These are phyloP conservation scores for Blastobotrys arbuscula DNA, from an alignment of 1,139 yeast species.

Conservation along the genomic window DNA sequence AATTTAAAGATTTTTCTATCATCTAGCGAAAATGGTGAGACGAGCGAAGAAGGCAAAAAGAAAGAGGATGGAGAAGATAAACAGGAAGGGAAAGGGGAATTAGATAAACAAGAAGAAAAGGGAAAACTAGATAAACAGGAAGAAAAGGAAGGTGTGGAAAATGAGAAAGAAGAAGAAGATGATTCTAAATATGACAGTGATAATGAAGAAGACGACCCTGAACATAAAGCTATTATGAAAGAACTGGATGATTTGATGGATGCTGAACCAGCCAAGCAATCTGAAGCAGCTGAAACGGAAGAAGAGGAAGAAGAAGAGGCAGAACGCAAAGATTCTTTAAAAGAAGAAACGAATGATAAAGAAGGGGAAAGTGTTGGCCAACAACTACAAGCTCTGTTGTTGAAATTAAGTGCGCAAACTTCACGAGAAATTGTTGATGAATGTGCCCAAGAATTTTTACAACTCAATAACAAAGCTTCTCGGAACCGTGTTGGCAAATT, in stretches of 20 bases:
- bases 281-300: conserved; percentile 17
- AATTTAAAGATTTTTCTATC: conserved; percentile 29
- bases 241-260: conserved; percentile 20
- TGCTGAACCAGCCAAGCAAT: neutral
- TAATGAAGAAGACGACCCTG: conserved; percentile 10
- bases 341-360: conserved; percentile 19
- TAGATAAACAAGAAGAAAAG: neutral
- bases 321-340: conserved; percentile 18
- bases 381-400: conserved; percentile 11
- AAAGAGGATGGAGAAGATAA: conserved; percentile 17
- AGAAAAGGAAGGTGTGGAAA: conserved; percentile 14
- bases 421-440: conserved; percentile 50
- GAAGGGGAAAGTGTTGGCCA: conserved; percentile 21
- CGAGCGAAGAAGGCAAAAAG: conserved; percentile 15
- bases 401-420: conserved; percentile 20
- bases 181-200: conserved; percentile 15
- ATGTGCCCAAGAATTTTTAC: conserved; percentile 53
- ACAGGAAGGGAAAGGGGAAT: conserved; percentile 14
- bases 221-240: conserved; percentile 12
- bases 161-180: conserved; percentile 10
- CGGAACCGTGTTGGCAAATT: conserved; percentile 54
- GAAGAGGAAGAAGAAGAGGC: conserved; percentile 22
- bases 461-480: conserved; percentile 69
- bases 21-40: conserved; percentile 17
- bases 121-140: conserved; percentile 9